Evolutionary conservation across 345 rosid genomes (phyloP), one percentile per base, ranked within the genome.

Genomic region (Heritiera fomes): DNA sequence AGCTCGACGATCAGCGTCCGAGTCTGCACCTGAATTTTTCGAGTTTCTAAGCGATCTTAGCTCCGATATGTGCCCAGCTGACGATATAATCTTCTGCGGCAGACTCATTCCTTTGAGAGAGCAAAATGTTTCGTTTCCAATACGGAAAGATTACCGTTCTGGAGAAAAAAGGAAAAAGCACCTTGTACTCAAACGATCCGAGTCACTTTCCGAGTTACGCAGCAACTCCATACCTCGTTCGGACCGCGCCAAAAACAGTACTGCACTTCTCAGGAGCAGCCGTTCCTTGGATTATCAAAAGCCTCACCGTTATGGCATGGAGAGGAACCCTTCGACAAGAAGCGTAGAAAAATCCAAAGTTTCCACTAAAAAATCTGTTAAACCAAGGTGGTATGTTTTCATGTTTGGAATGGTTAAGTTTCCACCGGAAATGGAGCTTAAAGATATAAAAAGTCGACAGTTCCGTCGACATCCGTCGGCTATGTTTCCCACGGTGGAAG

Each of bases 401-500:
- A 84, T 89, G 90, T 88, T 93, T 71, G 94, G 97, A 47, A 83
- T 85, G 83, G 84, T 86, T 40, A 87, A 84, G 87, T 85, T 87
- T 14, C 92, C 94, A 4, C 86, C 85, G 38, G 93, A 80, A 80
- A 89, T 87, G 82, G 92, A 90, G 73, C 88, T 93, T 2, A 84
- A 79, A 38, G 96, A 93, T 73, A 93, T 93, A 12, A 89, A 85
- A 53, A 91, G 53, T 89, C 88, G 94, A 34, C 98, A 91, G 83
- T 70, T 50, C 75, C 92, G 94, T 63, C 89, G 91, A 75, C 86
- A 17, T 75, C 83, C 87, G 0, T 79, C 89, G 50, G 77, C 78
- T 32, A 77, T 90, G 86, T 84, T 91, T 40, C 81, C 86, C 0
- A 34, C 84, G 41, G 20, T 65, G 72, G 86, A 85, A 82, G 64